Base-by-base conservation (phyloP, 495 filamentous ascomycete genomes). In the Neurospora sp. region DNA sequence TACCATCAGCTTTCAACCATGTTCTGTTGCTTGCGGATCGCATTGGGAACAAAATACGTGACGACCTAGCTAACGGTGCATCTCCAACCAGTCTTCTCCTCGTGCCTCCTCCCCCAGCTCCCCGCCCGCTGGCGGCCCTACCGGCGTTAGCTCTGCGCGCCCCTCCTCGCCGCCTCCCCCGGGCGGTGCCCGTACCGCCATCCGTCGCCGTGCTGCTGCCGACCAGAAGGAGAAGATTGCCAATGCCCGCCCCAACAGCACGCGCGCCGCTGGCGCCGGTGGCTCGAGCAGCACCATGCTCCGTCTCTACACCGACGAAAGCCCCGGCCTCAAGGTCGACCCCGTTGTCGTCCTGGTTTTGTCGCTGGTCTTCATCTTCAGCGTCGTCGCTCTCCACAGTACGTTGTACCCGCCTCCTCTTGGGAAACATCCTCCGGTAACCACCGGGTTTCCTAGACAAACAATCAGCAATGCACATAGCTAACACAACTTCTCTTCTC, bases 221-320 rank as follows among this genome's bases (percentile, higher is more conserved):
- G 96, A 99, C 82, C 91, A 96, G 84, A 96, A 96, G 82, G 94
- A 97, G 79, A 93, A 94, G 83, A 88, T 93, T 72, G 94, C 94
- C 75, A 99, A 97, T 90, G 90, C 88, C 70, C 85, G 96, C 70
- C 96, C 96, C 38, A 92, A 90, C 81, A 95, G 92, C 81, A 99
- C 96, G 72, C 88, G 96, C 75, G 90, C 95, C 40, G 96, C 96
- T 18, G 96, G 96, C 75, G 96, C 96, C 11, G 96, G 96, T 74
- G 96, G 96, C 73, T 97, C 94, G 77, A 96, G 91, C 81, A 96
- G 93, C 82, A 99, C 96, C 66, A 99, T 99, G 96, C 89, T 99
- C 83, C 93, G 95, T 90, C 92, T 99, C n/a, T 99, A 99, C 88
- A 99, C 96, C 46, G 96, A 99, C 80, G 96, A 99, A 87, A 93